Evolutionary conservation across 2,329 filamentous ascomycete species (phyloP).

Genomic region (Lecanicillium sp.): DNA sequence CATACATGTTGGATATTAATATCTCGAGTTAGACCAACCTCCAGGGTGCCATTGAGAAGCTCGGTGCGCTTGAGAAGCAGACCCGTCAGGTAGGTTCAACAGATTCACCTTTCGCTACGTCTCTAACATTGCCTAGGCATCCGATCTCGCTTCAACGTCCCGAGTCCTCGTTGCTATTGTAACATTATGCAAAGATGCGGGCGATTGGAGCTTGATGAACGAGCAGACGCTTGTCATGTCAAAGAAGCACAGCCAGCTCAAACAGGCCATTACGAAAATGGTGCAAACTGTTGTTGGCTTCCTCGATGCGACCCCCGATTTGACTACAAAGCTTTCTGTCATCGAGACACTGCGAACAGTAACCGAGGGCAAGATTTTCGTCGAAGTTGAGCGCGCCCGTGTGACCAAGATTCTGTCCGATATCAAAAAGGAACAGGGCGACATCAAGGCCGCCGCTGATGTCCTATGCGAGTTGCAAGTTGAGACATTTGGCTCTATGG

Average conservation of each 20-base stretch:
- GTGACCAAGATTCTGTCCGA: slow-evolving; percentile 92
- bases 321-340: slow-evolving; percentile 83
- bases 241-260: slow-evolving; percentile 99
- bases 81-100: slow-evolving; percentile 68
- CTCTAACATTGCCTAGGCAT: slow-evolving; percentile 54
- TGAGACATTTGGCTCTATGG: slow-evolving; percentile 98
- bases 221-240: slow-evolving; percentile 93
- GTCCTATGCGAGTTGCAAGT: slow-evolving; percentile 96
- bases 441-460: slow-evolving; percentile 81
- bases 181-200: slow-evolving; percentile 85
- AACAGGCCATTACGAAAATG: slow-evolving; percentile 98
- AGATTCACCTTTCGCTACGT: slow-evolving; percentile 6
- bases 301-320: slow-evolving; percentile 72
- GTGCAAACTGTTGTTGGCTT: slow-evolving; percentile 94
- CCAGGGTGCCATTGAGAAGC: slow-evolving; percentile 85
- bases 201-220: slow-evolving; percentile 90
- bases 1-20: slow-evolving; percentile 10
- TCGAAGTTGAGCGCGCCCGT: slow-evolving; percentile 94
- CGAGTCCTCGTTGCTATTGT: slow-evolving; percentile 80
- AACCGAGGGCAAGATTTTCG: slow-evolving; percentile 99
- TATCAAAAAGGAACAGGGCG: slow-evolving; percentile 94
- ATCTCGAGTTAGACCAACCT: slow-evolving; percentile 54
- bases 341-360: slow-evolving; percentile 95
- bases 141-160: slow-evolving; percentile 91
- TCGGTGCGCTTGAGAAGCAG: slow-evolving; percentile 88